Percentiles rank a stretch among this genome's conserved stretches.
Conservation (phyloP, 2,329 filamentous ascomycete species). For the Fusarium praegraminearum region DNA sequence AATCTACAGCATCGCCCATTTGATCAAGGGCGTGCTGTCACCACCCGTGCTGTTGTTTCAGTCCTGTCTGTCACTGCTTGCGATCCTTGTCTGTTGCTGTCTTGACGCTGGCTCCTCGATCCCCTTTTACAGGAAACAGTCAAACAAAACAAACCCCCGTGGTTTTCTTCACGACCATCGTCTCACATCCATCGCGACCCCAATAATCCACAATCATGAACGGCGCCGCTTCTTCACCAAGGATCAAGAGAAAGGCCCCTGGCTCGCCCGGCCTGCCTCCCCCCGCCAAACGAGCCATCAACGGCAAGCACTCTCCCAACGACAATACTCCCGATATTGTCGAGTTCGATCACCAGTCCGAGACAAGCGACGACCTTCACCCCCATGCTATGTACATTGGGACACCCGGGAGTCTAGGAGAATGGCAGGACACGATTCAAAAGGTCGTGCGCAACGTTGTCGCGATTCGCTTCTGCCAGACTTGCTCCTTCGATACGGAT, state of each 20-base stretch:
- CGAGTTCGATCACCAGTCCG: constrained; percentile 57
- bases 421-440: constrained; percentile 97
- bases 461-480: constrained; percentile 99
- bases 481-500: constrained; percentile 98
- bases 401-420: constrained; percentile 60
- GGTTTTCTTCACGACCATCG: constrained; percentile 20
- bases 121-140: constrained; percentile 18
- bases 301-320: constrained; percentile 63
- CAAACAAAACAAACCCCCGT: constrained; percentile 10
- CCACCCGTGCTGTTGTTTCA: constrained; percentile 35
- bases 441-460: constrained; percentile 95
- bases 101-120: constrained; percentile 32
- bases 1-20: constrained; percentile 25
- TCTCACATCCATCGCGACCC: constrained; percentile 9
- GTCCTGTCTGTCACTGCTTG: constrained; percentile 22
- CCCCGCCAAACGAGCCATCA: constrained; percentile 55
- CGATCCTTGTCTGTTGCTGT: constrained; percentile 35
- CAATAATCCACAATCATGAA: constrained; percentile 56
- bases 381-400: constrained; percentile 53
- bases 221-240: constrained; percentile 55
- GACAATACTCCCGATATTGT: constrained; percentile 62
- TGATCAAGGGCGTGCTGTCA: constrained; percentile 46
- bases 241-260: constrained; percentile 66
- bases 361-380: constrained; percentile 57
- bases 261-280: constrained; percentile 55